Conservation (phyloP, 352 stramenopile genomes). For the Discostella stelligera region DNA sequence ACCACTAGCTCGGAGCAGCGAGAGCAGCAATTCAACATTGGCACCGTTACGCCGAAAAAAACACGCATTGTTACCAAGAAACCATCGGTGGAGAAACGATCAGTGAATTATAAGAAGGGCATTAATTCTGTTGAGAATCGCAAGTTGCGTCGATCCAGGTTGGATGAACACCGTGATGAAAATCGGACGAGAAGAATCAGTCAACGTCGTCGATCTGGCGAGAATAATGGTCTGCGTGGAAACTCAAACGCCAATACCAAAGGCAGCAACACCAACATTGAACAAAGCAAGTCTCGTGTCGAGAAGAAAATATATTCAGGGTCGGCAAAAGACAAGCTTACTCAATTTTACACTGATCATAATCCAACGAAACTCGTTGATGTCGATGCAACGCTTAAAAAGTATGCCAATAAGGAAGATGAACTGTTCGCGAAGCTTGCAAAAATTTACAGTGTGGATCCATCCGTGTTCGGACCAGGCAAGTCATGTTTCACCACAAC, state of each 20-base stretch:
- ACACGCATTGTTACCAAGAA: neutral
- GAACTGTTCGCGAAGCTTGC: slow-evolving; percentile 12
- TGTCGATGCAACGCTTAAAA: slow-evolving; percentile 18
- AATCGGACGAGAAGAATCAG: slow-evolving; percentile 1
- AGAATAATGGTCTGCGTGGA: neutral
- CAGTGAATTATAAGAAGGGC: slow-evolving; percentile 17
- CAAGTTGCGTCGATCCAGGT: neutral
- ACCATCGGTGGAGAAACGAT: slow-evolving; percentile 11
- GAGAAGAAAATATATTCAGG: slow-evolving; percentile 1
- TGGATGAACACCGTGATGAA: neutral
- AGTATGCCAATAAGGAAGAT: slow-evolving; percentile 24
- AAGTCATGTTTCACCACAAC: neutral
- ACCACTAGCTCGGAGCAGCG: neutral
- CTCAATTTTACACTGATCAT: slow-evolving; percentile 22
- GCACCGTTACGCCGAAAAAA: slow-evolving; percentile 16
- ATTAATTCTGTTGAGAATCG: slow-evolving; percentile 13
- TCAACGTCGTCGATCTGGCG: neutral
- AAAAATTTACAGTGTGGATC: slow-evolving; percentile 17
- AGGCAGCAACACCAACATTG: neutral
- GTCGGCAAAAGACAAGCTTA: slow-evolving; percentile 16
- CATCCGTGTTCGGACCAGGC: slow-evolving; percentile 2
- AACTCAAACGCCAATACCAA: neutral
- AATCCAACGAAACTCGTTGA: slow-evolving; percentile 18
- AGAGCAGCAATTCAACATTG: slow-evolving; percentile 2
- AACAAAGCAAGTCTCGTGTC: neutral